Conservation (phyloP, 2,329 filamentous ascomycete species). For the Fusarium continuum region DNA sequence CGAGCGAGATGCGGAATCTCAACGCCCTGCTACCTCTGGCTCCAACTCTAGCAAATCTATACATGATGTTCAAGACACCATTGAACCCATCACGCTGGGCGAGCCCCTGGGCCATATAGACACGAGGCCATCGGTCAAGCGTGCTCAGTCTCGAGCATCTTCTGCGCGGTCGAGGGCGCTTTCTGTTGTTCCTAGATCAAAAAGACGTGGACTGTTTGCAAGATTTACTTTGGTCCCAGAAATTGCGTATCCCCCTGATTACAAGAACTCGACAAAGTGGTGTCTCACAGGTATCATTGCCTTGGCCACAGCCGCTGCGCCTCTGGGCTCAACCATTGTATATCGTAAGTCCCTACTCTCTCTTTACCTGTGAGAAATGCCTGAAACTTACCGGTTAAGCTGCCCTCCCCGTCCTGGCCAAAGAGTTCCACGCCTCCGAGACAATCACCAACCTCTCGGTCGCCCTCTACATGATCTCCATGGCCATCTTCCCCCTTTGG, state of each 20-base stretch:
- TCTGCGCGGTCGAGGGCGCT: constrained; percentile 51
- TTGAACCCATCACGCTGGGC: constrained; percentile 36
- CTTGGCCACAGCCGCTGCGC: constrained; percentile 78
- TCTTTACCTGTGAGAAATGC: not conserved
- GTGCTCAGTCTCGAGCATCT: constrained; percentile 48
- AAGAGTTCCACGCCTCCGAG: constrained; percentile 67
- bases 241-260: constrained; percentile 78
- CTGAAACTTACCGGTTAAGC: constrained; percentile 57
- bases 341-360: constrained; percentile 68
- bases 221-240: constrained; percentile 79
- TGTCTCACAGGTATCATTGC: constrained; percentile 81
- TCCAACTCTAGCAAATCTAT: constrained; percentile 26
- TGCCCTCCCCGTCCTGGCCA: constrained; percentile 70
- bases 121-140: constrained; percentile 29
- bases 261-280: constrained; percentile 82
- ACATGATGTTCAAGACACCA: constrained; percentile 25
- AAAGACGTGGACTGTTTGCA: constrained; percentile 76
- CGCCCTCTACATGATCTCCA: constrained; percentile 81
- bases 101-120: constrained; percentile 39
- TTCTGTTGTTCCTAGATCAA: constrained; percentile 54
- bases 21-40: constrained; percentile 21
- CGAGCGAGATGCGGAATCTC: constrained; percentile 13
- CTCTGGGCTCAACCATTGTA: constrained; percentile 85
- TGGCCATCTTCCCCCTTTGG: constrained; percentile 88
- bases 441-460: constrained; percentile 80